A percentile compares a stretch with the other conserved stretches of the same genome.
Evolutionary conservation across 169 alveolate genomes (phyloP).

Genomic region (Babesia ovata): DNA sequence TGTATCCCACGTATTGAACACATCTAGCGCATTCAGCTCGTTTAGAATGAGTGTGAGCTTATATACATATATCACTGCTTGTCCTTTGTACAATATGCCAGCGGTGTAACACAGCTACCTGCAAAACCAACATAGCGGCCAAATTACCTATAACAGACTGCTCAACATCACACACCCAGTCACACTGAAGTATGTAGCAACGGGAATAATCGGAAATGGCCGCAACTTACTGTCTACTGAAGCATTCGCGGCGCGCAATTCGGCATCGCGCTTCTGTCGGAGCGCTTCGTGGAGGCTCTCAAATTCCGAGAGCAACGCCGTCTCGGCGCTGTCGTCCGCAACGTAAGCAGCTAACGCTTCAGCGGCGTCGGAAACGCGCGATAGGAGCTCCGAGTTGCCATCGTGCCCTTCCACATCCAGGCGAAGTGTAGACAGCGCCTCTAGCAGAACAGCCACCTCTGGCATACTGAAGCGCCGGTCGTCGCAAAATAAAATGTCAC

Average conservation of each 20-base stretch:
- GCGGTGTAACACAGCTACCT: too few relatives aligned
- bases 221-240: conserved; percentile 21
- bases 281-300: conserved; percentile 18
- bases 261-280: not conserved
- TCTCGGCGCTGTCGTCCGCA: conserved; percentile 29
- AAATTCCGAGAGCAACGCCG: conserved; percentile 37
- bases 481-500: not conserved
- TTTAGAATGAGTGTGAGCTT: too few relatives aligned
- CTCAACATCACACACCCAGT: too few relatives aligned
- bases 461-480: conserved; percentile 8
- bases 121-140: too few relatives aligned
- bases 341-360: conserved; percentile 23
- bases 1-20: too few relatives aligned
- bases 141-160: too few relatives aligned
- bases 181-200: too few relatives aligned
- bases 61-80: too few relatives aligned
- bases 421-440: conserved; percentile 48
- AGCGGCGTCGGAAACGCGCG: conserved; percentile 25
- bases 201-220: too few relatives aligned
- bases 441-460: conserved; percentile 3
- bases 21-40: too few relatives aligned
- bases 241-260: not conserved
- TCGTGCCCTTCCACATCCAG: conserved; percentile 30
- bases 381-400: conserved; percentile 27
- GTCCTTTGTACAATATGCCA: too few relatives aligned